Base-by-base conservation (phyloP, 83 land plant genomes). In the Isoetes engelmannii region DNA sequence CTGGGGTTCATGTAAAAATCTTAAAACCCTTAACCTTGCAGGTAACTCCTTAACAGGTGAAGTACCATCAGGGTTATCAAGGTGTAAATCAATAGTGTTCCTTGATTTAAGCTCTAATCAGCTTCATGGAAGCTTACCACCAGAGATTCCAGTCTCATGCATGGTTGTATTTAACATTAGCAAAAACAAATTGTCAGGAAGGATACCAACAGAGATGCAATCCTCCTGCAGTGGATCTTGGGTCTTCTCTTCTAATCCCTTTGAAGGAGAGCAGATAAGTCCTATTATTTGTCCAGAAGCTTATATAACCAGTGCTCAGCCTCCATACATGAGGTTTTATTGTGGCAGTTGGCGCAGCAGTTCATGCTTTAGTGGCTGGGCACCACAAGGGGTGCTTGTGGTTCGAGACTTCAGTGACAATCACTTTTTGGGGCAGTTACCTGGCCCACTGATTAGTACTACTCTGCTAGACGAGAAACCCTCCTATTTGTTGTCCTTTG, bases 381-480 rank as follows among this genome's bases (percentile, higher is more conserved):
- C 37, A 8, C 44, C 74, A 13, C 57, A n/a, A 37, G 56, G 51
- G 19, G 51, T 48, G 9, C 17, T 21, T 48, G 71, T 74, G 43
- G 49, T 74, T 44, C 77, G 69, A 58, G 77, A 74, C 53, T 57
- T 74, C 42, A 74, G 77, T 58, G 59, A 45, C 48, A 74, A 74
- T 46, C 20, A 7, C 18, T 70, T 74, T 54, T 9, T 65, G 15
- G 77, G 77, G 5, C 74, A 63, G 7, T 57, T 74, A 59, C 77
- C 77, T 21, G 72, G 62, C 42, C 65, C 77, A 18, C 50, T 74
- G 13, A 55, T 69, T 54, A 72, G 74, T 5, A 72, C 41, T 56
- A 53, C 46, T 28, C 68, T 72, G 57, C 18, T 62, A 46, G 51
- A 72, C 10, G 68, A 61, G 68, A 49, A 62, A 44, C 28, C 74